These are phyloP conservation scores for Diaporthe nobilis DNA, from an alignment of 2,329 filamentous ascomycete genomes.

Conservation along the genomic window DNA sequence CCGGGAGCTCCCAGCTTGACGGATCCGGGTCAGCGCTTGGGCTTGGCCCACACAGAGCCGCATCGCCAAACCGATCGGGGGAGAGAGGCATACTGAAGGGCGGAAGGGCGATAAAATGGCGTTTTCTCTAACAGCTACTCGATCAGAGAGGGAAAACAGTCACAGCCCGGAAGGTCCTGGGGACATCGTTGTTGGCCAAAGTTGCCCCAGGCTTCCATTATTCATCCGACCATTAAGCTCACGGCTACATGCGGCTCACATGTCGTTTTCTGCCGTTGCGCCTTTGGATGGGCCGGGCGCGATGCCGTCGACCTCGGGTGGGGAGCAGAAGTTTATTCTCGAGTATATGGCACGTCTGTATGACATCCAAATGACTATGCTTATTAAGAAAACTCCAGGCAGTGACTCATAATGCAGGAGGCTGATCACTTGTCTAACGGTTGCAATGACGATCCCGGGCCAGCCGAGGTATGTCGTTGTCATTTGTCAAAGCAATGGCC, in stretches of 20 bases:
- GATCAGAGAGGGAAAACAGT: neutral
- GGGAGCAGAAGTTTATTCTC: neutral
- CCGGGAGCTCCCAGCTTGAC: slow-evolving; percentile 21
- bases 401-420: neutral
- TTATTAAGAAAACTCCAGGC: neutral
- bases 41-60: slow-evolving; percentile 23
- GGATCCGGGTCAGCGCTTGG: slow-evolving; percentile 2
- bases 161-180: neutral
- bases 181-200: neutral
- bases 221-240: neutral
- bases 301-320: neutral
- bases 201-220: neutral
- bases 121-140: neutral
- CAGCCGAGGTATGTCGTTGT: neutral
- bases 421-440: neutral
- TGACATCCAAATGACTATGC: neutral
- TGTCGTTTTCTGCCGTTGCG: neutral
- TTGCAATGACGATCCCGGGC: neutral
- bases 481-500: too few species aligned
- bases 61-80: neutral
- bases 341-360: neutral
- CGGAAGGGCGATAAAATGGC: neutral
- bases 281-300: neutral
- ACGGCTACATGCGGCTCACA: slow-evolving; percentile 13
- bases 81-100: neutral